A percentile compares a stretch with the other conserved stretches of the same genome.
These are phyloP conservation scores for Brassica napus DNA, from an alignment of 345 rosid genomes.

Conservation along the genomic window DNA sequence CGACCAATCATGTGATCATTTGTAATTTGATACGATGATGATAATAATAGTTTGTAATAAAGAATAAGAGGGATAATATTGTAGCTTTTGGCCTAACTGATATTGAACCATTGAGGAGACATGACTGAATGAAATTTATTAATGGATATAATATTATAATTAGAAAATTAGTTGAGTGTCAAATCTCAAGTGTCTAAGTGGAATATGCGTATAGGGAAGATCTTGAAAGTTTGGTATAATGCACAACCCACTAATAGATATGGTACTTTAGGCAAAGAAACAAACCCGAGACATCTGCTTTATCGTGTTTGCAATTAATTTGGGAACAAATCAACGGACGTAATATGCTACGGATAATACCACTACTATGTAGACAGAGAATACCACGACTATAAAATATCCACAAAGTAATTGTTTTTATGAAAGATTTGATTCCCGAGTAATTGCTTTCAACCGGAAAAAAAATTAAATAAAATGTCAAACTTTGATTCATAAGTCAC, in stretches of 20 bases:
- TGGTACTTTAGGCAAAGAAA: constrained; percentile 26
- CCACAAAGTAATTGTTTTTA: not conserved
- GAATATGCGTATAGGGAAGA: constrained; percentile 34
- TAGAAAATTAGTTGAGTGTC: constrained; percentile 33
- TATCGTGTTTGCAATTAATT: constrained; percentile 33
- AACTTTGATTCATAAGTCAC: not conserved
- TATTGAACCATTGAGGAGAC: constrained; percentile 37
- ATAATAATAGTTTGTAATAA: constrained; percentile 16
- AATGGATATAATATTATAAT: not conserved
- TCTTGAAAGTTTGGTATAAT: constrained; percentile 34
- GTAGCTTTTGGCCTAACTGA: constrained; percentile 37
- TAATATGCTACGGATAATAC: constrained; percentile 26
- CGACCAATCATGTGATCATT: constrained; percentile 43
- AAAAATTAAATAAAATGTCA: not conserved
- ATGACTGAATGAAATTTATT: constrained; percentile 24
- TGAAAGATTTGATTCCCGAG: constrained; percentile 17
- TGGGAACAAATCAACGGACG: constrained; percentile 31
- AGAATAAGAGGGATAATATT: constrained; percentile 20
- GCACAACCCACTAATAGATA: constrained; percentile 23
- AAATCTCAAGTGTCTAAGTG: constrained; percentile 28
- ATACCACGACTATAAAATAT: constrained; percentile 4
- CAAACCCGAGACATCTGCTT: constrained; percentile 32
- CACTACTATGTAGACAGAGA: constrained; percentile 10
- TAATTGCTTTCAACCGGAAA: constrained; percentile 1
- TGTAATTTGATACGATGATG: constrained; percentile 24